phyloP scores from a whole-genome alignment of 2,329 filamentous ascomycete species.

The Dactylonectria macrodidyma region DNA sequence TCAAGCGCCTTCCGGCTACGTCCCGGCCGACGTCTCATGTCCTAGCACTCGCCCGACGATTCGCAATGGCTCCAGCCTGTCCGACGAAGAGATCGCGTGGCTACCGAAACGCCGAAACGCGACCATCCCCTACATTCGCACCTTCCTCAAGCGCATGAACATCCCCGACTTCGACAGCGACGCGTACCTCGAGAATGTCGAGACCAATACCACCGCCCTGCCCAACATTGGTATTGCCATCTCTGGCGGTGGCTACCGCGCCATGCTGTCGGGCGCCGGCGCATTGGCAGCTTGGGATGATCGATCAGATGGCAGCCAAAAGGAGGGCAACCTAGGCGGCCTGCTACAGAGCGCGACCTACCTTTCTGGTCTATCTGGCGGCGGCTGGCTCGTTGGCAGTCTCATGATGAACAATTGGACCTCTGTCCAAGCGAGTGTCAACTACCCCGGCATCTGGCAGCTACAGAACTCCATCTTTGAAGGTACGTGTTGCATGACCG shows the following conservation, averaged over 20 bases:
- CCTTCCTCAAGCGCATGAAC: slow-evolving; percentile 79
- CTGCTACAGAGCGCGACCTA: slow-evolving; percentile 88
- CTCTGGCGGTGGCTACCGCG: slow-evolving; percentile 89
- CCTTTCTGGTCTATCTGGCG: slow-evolving; percentile 84
- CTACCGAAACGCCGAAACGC: slow-evolving; percentile 78
- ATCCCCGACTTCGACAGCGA: slow-evolving; percentile 86
- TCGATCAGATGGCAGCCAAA: slow-evolving; percentile 67
- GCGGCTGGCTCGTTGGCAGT: slow-evolving; percentile 88
- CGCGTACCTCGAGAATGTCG: slow-evolving; percentile 71
- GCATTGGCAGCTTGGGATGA: slow-evolving; percentile 84
- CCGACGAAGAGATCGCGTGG: slow-evolving; percentile 81
- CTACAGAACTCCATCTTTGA: slow-evolving; percentile 59
- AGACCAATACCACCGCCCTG: slow-evolving; percentile 53
- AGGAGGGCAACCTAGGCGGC: slow-evolving; percentile 80
- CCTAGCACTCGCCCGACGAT: slow-evolving; percentile 79
- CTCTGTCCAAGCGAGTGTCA: slow-evolving; percentile 61
- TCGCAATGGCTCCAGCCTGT: slow-evolving; percentile 73
- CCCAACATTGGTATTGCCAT: slow-evolving; percentile 80
- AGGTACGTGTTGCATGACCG: neutral
- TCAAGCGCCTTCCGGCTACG: slow-evolving; percentile 71
- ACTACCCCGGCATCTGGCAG: slow-evolving; percentile 57
- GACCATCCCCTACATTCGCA: slow-evolving; percentile 81
- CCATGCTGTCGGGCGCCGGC: slow-evolving; percentile 88
- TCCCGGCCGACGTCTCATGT: slow-evolving; percentile 77
- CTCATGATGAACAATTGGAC: slow-evolving; percentile 89